Evolutionary conservation across 2,329 filamentous ascomycete genomes (phyloP), one percentile per base, ranked within the genome.

Genomic region (Epichloe sp.): DNA sequence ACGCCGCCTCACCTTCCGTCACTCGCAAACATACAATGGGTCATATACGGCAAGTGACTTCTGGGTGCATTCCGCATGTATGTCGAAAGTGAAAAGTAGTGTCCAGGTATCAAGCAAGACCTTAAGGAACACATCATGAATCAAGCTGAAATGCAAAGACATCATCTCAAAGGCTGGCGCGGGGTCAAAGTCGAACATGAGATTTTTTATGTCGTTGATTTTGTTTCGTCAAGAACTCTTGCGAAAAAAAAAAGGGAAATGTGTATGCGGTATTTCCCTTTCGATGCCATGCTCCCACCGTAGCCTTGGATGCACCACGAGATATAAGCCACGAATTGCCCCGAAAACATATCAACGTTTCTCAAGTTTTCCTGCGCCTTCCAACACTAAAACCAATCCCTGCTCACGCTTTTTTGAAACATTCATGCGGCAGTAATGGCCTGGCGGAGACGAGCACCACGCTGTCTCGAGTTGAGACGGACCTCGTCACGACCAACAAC

Each of bases 401-500:
- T 50, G 44, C 42, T 21, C 41, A 50, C 47, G 44, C 47, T 44
- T 57, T 68, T 71, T 42, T 12, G 15, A 38, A 14, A 48, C 26
- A 26, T 49, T 52, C 82, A 84, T 68, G 80, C 77, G 68, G 78
- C 74, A 61, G 78, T 79, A 68, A 85, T 78, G 68, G 80, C 80
- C 72, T 77, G 73, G 71, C 76, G 79, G 64, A 77, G 65, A 61
- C 78, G 79, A 63, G 73, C 71, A 70, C 88, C 93, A 71, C 90
- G 89, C 83, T 98, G 93, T 80, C 91, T 87, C 68, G 86, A 88
- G 80, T 74, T 86, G 69, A 98, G 80, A 72, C 84, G 86, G 60
- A 72, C 66, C 56, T 74, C 69, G 63, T 85, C 79, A 63, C 82
- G 81, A 65, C 77, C 75, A 58, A 76, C 78, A 64, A 82, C 78